Percentiles rank a stretch among this genome's conserved stretches.
Conservation (phyloP, 2,329 filamentous ascomycete species). For the Aspergillus caelatus region DNA sequence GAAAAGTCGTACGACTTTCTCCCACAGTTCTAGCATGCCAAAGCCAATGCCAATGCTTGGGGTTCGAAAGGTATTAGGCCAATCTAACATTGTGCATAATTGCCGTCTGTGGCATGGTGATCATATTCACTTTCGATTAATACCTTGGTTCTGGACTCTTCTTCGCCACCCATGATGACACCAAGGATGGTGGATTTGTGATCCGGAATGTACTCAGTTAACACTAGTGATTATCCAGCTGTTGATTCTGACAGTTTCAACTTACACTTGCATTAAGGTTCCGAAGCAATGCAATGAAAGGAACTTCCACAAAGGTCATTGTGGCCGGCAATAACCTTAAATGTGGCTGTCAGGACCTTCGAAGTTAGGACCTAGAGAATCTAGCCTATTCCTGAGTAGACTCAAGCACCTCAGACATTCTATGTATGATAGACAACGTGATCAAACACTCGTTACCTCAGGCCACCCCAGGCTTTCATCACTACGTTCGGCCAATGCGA, state of each 20-base stretch:
- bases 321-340: not conserved
- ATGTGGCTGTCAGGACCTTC: not conserved
- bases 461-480: not conserved
- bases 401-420: too few relatives aligned
- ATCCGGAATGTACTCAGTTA: not conserved
- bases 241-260: not conserved
- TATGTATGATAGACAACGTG: too few relatives aligned
- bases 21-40: not conserved
- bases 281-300: not conserved
- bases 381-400: not conserved
- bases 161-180: not conserved
- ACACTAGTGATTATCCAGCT: not conserved
- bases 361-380: not conserved
- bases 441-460: not conserved
- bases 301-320: not conserved
- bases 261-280: not conserved
- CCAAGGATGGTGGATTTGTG: not conserved
- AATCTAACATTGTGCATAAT: not conserved
- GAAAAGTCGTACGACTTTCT: not conserved
- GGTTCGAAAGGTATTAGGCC: not conserved
- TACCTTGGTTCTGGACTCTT: not conserved
- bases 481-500: not conserved
- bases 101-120: not conserved
- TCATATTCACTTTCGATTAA: not conserved
- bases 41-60: not conserved